These are phyloP conservation scores for peach (Prunus persica) DNA, from an alignment of 306 rosid species.

Conservation along the genomic window Prunus_persica_NCBIv2 NC_034013.1:10614501-10615000, in stretches of 20 bases:
- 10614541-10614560: constrained; percentile 99
- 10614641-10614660: constrained; percentile 77
- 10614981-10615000: constrained; percentile 28
- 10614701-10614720: constrained; percentile 16
- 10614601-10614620: constrained; percentile 37
- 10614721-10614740: constrained; percentile 42
- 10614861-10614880: constrained; percentile 70
- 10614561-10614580: constrained; percentile 73
- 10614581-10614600: constrained; percentile 92
- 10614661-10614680: constrained; percentile 54
- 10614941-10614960: constrained; percentile 40
- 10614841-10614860: constrained; percentile 72
- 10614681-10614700: constrained; percentile 38
- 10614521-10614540: constrained; percentile 75
- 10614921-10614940: constrained; percentile 75
- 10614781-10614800: constrained; percentile 58
- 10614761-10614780: constrained; percentile 42
- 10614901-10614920: constrained; percentile 78
- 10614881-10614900: constrained; percentile 86
- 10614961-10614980: constrained; percentile 42
- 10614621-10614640: constrained; percentile 54
- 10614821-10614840: constrained; percentile 75
- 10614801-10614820: constrained; percentile 63
- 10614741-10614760: constrained; percentile 29
- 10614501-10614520: constrained; percentile 65